Percentiles rank a stretch among this genome's conserved stretches.
Conservation (phyloP, 352 stramenopile genomes). For the Globisporangium nodosum region DNA sequence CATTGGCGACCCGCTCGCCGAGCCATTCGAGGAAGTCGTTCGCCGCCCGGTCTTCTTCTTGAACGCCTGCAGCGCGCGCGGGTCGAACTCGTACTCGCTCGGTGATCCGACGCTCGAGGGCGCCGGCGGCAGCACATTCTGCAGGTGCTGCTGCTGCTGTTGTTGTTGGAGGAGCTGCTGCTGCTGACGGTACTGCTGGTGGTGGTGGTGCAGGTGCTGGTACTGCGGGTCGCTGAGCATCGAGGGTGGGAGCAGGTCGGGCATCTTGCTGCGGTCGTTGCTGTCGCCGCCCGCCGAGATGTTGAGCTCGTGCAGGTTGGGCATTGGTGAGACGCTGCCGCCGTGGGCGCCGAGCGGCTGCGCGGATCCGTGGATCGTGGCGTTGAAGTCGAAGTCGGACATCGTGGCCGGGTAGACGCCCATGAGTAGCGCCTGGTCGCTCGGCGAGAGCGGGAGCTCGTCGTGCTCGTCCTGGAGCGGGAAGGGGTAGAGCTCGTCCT, state of each 20-base stretch:
- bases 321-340: constrained; percentile 7
- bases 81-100: constrained; percentile 14
- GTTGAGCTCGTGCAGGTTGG: constrained; percentile 12
- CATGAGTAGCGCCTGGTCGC: constrained; percentile 52
- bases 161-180: constrained; percentile 20
- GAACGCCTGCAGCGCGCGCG: constrained; percentile 17
- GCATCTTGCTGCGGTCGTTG: constrained; percentile 26
- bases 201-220: constrained; percentile 18
- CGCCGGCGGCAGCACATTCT: constrained; percentile 15
- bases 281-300: constrained; percentile 7
- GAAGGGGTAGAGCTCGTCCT: constrained; percentile 64
- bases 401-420: constrained; percentile 52
- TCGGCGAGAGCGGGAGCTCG: constrained; percentile 29
- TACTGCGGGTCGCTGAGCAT: constrained; percentile 22
- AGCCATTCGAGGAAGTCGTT: constrained; percentile 19
- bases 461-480: constrained; percentile 22
- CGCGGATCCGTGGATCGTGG: constrained; percentile 37
- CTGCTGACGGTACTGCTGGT: constrained; percentile 21
- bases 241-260: constrained; percentile 18
- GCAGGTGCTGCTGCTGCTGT: constrained; percentile 15
- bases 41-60: constrained; percentile 9
- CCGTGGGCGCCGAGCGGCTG: not conserved
- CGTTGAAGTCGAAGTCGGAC: constrained; percentile 57
- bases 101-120: constrained; percentile 1
- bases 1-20: constrained; percentile 35